Base-by-base conservation (phyloP, 192 early-diverging fungal species). In the Rhizophagus clarus region DNA sequence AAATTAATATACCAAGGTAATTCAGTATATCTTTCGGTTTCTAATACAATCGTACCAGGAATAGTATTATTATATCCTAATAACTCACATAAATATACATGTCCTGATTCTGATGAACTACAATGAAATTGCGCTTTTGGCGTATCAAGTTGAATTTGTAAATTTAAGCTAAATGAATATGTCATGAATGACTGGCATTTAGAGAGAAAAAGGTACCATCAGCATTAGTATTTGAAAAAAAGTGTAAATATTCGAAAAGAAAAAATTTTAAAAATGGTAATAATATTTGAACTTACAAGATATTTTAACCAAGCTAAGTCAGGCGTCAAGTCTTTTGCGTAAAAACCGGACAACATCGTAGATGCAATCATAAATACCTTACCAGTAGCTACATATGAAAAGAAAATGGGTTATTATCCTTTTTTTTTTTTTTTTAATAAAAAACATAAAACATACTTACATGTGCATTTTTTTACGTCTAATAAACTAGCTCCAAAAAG, bases 281-380 rank as follows among this genome's bases (percentile, higher is more conserved):
- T 5, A 17, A 22, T 32, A 68, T 68, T 37, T 37, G 34, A 2
- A 69, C 32, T 37, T 70, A 70, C 68, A 40, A 77, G 20, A 40
- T 77, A 77, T 61, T 42, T 51, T 49, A 51, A 10, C 75, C 75
- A 77, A 34, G 14, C 1, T 8, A 77, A 64, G 3, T 24, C n/a
- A 40, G 0, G 0, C 11, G 75, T 37, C 32, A 77, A 40, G 47
- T 42, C 24, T 32, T 11, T 60, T 17, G 28, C 32, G 63, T 77
- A 77, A 64, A 77, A 77, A 28, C 75, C 75, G 32, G 26, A 37
- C 32, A 77, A 64, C 10, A 77, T 26, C 74, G 64, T 63, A 9
- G 74, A 24, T 28, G 31, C 10, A 24, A 76, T n/a, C 75, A 77
- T 77, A 40, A 77, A 64, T 24, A 77, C 51, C 20, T 29, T 75